Evolutionary conservation across 176 grass and related monocot species (phyloP).

Genomic region (Poa pratensis): DNA sequence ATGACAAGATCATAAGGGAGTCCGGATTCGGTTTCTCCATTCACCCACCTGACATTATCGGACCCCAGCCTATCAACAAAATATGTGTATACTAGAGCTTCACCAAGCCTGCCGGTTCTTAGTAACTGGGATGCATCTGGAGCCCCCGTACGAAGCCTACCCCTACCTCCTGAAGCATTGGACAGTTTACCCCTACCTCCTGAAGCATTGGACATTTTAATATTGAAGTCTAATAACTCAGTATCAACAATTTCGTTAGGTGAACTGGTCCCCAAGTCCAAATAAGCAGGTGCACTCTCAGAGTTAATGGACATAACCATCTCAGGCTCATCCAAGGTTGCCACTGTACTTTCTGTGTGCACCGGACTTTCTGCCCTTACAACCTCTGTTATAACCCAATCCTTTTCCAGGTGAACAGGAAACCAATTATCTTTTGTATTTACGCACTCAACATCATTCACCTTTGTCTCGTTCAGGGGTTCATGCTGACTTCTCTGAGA

Average conservation of each 20-base stretch:
- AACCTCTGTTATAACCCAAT: conserved; percentile 72
- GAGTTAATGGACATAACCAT: conserved; percentile 47
- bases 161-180: conserved; percentile 29
- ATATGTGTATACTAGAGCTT: conserved; percentile 66
- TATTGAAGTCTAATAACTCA: conserved; percentile 41
- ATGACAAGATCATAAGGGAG: conserved; percentile 85
- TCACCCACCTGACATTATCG: conserved; percentile 76
- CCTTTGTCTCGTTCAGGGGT: conserved; percentile 23
- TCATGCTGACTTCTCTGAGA: conserved; percentile 24
- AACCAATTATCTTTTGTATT: conserved; percentile 47
- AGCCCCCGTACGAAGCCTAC: not conserved
- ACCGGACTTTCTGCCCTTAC: conserved; percentile 25
- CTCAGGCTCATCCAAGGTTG: conserved; percentile 36
- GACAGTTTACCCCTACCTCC: conserved; percentile 11
- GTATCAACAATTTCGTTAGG: conserved; percentile 30
- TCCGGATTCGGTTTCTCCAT: conserved; percentile 72
- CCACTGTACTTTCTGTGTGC: conserved; percentile 41
- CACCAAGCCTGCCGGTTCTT: conserved; percentile 70
- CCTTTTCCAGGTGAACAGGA: conserved; percentile 59
- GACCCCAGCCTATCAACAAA: conserved; percentile 57
- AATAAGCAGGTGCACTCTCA: conserved; percentile 39
- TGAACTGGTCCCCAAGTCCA: conserved; percentile 38
- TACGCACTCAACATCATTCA: not conserved
- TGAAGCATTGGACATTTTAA: conserved; percentile 33
- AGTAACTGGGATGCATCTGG: conserved; percentile 25